Base-by-base conservation (phyloP, 129 eudicot genomes). In the Oenanthe sinensis region DNA sequence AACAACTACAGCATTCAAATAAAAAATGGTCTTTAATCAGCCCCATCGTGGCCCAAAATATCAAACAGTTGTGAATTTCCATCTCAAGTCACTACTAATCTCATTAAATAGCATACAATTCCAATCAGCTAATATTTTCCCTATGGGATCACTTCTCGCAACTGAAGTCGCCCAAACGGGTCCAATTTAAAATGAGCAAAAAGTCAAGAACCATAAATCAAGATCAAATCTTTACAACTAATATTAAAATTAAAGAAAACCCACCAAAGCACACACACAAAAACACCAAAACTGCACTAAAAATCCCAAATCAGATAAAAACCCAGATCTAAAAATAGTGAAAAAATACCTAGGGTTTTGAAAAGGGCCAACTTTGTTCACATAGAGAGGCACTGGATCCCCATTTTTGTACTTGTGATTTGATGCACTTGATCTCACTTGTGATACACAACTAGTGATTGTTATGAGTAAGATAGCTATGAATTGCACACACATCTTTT, bases 351-450 rank as follows among this genome's bases (percentile, higher is more conserved):
- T 94, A 76, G 97, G 98, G 83, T 94, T 94, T 46, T 88, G 97
- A 75, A 91, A 94, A 52, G 98, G 98, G 65, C 96, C 97, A 72
- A 91, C 92, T 82, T 94, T 94, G 81, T 91, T 91, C 19, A 93
- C 97, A 73, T 91, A 91, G 30, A 94, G 87, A 19, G 98, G 97
- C 26, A 94, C 98, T 40, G 83, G 77, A 13, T 91, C 98, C 3
- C 82, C 84, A 43, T 79, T 71, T 78, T 91, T 94, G 86, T 89
- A 94, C 72, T 86, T 87, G 75, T 94, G 98, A 84, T 90, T 85
- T 12, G 98, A 91, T 4, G 83, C 89, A 69, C 83, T 89, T 26
- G 98, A 94, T 88, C 85, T 80, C 37, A 82, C 92, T 79, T 50
- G 72, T 67, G 72, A 67, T 0, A 33, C 68, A 60, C 68, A 60